Evolutionary conservation across 306 rosid species (phyloP).

Genomic region (Acacia melanoxylon): DNA sequence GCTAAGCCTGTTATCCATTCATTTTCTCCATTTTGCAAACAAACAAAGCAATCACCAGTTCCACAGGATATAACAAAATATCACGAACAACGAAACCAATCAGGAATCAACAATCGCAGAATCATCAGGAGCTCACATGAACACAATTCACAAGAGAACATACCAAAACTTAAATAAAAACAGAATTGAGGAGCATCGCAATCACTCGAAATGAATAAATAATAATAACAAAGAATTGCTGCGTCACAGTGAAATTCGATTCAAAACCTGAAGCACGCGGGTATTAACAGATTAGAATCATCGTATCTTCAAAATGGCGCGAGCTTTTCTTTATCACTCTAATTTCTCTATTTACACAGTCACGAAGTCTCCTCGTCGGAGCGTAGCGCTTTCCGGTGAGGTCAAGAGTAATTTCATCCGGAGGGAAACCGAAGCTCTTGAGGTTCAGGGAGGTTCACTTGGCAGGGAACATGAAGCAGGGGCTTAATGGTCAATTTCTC

Average conservation of each 20-base stretch:
- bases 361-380: not conserved
- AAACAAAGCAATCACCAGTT: not conserved
- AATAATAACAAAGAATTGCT: not conserved
- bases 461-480: not conserved
- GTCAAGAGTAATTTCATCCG: not conserved
- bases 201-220: slow-evolving; percentile 3
- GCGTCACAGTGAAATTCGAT: not conserved
- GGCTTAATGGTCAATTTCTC: not conserved
- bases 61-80: slow-evolving; percentile 23
- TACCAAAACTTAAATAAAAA: not conserved
- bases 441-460: not conserved
- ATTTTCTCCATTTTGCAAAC: not conserved
- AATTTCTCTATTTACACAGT: not conserved
- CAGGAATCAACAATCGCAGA: slow-evolving; percentile 21
- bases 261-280: slow-evolving; percentile 37
- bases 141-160: not conserved
- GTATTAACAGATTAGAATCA: slow-evolving; percentile 15
- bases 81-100: slow-evolving; percentile 20
- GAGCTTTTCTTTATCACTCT: slow-evolving; percentile 3
- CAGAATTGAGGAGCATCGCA: slow-evolving; percentile 12
- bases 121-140: not conserved
- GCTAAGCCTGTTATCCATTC: slow-evolving; percentile 5
- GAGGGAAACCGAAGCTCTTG: slow-evolving; percentile 27
- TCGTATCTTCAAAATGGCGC: not conserved
- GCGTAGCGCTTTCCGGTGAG: slow-evolving; percentile 14